phyloP scores from a whole-genome alignment of 257 asterid genomes.

The Solanum gracilifrons region DNA sequence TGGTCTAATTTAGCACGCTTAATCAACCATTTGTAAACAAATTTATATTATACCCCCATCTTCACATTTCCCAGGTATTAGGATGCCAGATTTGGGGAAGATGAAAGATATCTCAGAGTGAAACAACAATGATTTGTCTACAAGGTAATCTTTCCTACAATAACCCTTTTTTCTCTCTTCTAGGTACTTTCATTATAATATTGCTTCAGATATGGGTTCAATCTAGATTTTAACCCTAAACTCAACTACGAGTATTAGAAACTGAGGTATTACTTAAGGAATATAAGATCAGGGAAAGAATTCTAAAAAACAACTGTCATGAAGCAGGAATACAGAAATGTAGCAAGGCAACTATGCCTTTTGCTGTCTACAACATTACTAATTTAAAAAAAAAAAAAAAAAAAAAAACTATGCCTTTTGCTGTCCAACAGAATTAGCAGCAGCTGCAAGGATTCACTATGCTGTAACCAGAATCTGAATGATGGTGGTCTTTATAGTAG shows the following conservation, averaged over 20 bases:
- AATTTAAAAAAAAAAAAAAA: too few species aligned
- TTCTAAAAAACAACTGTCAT: neutral
- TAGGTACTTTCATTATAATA: neutral
- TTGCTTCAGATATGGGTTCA: neutral
- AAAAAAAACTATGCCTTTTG: neutral
- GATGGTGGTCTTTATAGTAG: neutral
- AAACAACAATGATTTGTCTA: neutral
- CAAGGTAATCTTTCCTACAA: neutral
- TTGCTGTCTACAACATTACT: neutral
- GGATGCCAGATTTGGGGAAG: neutral
- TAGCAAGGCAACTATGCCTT: neutral
- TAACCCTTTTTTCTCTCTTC: neutral
- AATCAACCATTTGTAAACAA: neutral
- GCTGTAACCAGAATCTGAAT: neutral
- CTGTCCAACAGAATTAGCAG: neutral
- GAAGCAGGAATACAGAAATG: neutral
- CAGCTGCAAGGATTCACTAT: neutral
- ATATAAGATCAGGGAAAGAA: neutral
- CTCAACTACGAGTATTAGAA: neutral
- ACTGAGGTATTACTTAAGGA: neutral
- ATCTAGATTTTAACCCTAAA: neutral
- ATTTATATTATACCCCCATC: neutral
- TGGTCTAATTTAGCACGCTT: neutral
- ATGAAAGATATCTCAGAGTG: neutral
- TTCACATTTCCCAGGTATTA: neutral